phyloP scores from a whole-genome alignment of 2,329 filamentous ascomycete species.

The Leptographium radiaticola region DNA sequence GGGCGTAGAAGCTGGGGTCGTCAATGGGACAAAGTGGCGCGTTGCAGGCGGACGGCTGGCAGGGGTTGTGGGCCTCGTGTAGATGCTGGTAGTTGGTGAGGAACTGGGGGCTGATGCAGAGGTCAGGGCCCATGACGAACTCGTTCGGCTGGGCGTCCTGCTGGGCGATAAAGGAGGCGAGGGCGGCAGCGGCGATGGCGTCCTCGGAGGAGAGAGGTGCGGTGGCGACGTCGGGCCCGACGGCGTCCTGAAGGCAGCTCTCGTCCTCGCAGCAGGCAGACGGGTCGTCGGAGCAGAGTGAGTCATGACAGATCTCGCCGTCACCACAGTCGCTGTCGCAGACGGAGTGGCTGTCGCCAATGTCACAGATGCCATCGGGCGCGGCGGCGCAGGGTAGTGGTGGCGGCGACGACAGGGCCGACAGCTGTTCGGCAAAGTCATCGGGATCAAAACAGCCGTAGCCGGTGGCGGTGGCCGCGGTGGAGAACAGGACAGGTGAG shows the following conservation, averaged over 20 bases:
- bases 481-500: neutral
- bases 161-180: constrained; percentile 8
- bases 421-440: constrained; percentile 9
- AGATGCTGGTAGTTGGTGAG: constrained; percentile 12
- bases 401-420: constrained; percentile 7
- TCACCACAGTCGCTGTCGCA: constrained; percentile 12
- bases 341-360: constrained; percentile 6
- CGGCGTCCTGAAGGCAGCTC: constrained; percentile 5
- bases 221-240: neutral
- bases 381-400: neutral
- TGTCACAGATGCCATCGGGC: neutral
- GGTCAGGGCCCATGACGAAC: constrained; percentile 6
- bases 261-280: constrained; percentile 13
- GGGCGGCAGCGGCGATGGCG: constrained; percentile 11
- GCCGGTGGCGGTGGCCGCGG: neutral
- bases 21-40: constrained; percentile 10
- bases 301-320: constrained; percentile 11
- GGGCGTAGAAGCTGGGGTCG: constrained; percentile 12
- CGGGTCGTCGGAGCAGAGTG: constrained; percentile 9
- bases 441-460: neutral
- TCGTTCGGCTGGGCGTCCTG: neutral
- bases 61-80: constrained; percentile 10
- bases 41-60: constrained; percentile 8
- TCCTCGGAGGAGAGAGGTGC: constrained; percentile 6
- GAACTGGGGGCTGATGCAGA: constrained; percentile 12